Percentiles rank a stretch among this genome's conserved stretches.
Conservation (phyloP, 2,329 filamentous ascomycete genomes). For the Microcyclospora tardicrescens region DNA sequence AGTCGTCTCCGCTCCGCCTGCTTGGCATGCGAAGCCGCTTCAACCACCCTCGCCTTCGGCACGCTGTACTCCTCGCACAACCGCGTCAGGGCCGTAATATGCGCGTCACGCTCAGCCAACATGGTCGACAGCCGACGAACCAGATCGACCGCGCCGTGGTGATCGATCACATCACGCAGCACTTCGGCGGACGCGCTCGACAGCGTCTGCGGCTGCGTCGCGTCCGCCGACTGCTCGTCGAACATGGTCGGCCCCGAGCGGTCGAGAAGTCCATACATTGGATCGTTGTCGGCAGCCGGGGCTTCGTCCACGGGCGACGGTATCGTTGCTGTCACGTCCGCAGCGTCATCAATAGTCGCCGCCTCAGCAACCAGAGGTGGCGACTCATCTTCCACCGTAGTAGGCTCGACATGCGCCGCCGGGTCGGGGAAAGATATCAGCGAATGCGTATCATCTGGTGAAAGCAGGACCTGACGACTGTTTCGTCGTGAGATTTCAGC, state of each 20-base stretch:
- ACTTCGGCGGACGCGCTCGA: slow-evolving; percentile 13
- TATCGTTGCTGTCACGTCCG: background rate
- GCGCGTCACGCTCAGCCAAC: slow-evolving; percentile 22
- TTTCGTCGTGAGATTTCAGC: slow-evolving; percentile 7
- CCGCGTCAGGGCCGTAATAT: slow-evolving; percentile 21
- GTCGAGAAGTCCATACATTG: slow-evolving; percentile 18
- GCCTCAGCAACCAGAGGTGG: too few relatives aligned
- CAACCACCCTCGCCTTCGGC: slow-evolving; percentile 15
- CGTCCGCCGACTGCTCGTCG: slow-evolving; percentile 13
- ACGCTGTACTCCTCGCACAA: slow-evolving; percentile 22
- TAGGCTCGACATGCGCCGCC: slow-evolving; percentile 3
- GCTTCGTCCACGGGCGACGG: slow-evolving; percentile 1
- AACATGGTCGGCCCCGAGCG: slow-evolving; percentile 20
- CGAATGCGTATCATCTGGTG: slow-evolving; percentile 13
- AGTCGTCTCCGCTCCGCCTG: slow-evolving; percentile 16
- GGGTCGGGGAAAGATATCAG: slow-evolving; percentile 22
- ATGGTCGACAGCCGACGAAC: slow-evolving; percentile 16
- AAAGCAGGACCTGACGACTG: slow-evolving; percentile 2
- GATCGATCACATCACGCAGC: slow-evolving; percentile 16
- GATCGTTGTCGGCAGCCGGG: slow-evolving; percentile 3
- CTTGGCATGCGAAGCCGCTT: slow-evolving; percentile 15
- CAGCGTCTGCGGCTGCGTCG: slow-evolving; percentile 15
- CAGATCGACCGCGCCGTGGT: slow-evolving; percentile 18
- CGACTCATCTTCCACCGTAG: background rate
- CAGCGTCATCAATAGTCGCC: too few relatives aligned